Evolutionary conservation across 805 yeast genomes (phyloP), one percentile per base, ranked within the genome.

Genomic region (Starmerella floris): DNA sequence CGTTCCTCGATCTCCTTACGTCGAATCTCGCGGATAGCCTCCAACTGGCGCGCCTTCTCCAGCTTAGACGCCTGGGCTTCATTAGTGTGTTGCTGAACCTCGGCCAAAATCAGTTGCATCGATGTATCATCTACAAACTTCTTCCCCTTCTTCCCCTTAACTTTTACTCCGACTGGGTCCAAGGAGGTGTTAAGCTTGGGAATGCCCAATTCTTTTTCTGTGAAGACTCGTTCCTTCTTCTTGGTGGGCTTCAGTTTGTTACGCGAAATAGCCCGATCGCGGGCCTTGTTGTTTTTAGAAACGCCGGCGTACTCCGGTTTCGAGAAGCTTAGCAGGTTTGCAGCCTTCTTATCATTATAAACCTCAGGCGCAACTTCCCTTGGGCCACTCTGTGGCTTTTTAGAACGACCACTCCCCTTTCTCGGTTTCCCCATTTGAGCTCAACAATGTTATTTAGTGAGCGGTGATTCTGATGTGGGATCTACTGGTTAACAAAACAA

Each of bases 21-120:
- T 65, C 81, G 83, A 51, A 84, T 66, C 35, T 84, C 95, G 56
- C 98, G 72, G 45, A 88, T 74, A 53, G 83, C 94, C 61, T 88
- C 96, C 37, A 91, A 68, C 61, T 94, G 77, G 57, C 83, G 75
- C 0, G 94, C 78, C 57, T 83, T 83, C 58, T 88, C 98, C 43
- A 91, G 67, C 62, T 85, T 91, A 52, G 94, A 80, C 56, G 87
- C 95, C 53, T 79, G 77, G 8, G 75, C 72, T 34, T 73, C 70
- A 48, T 88, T 96, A 50, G 77, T 70, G 47, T 78, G 74, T 57
- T 85, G 94, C 54, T 84, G 85, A 42, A 91, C 84, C 26, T 79
- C 74, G 50, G 77, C 79, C 40, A 87, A 75, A 46, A 88, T 68
- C 60, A 93, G 70, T 50, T 72, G 73, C 63, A 84, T 61, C 56